phyloP scores from a whole-genome alignment of 352 stramenopile species.

The Globisporangium lucens region DNA sequence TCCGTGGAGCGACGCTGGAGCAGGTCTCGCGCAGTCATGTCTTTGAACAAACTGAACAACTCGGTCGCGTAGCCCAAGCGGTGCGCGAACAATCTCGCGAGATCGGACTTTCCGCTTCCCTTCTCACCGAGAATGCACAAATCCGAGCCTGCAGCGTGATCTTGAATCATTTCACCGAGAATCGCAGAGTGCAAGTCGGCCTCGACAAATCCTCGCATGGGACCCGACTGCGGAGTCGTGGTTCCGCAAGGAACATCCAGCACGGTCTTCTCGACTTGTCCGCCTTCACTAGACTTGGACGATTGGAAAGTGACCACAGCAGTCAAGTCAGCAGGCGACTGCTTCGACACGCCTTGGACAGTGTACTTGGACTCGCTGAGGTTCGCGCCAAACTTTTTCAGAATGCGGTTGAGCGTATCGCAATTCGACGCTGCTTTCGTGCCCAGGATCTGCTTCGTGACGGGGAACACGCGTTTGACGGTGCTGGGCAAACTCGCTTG shows the following conservation, averaged over 20 bases:
- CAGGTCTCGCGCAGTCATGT: slow-evolving; percentile 93
- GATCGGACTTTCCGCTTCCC: slow-evolving; percentile 79
- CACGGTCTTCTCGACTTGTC: slow-evolving; percentile 13
- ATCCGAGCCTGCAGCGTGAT: slow-evolving; percentile 72
- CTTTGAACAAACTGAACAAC: slow-evolving; percentile 91
- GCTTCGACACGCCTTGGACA: slow-evolving; percentile 35
- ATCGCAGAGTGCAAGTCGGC: slow-evolving; percentile 46
- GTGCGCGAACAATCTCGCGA: slow-evolving; percentile 63
- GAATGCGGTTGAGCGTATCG: slow-evolving; percentile 50
- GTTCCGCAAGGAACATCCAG: slow-evolving; percentile 45
- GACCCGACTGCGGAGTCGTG: slow-evolving; percentile 20
- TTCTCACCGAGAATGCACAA: slow-evolving; percentile 80
- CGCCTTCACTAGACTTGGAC: not conserved
- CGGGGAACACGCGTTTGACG: slow-evolving; percentile 55
- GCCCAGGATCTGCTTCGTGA: slow-evolving; percentile 45
- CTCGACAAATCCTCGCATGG: slow-evolving; percentile 53
- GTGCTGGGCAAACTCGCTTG: slow-evolving; percentile 30
- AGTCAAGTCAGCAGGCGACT: slow-evolving; percentile 14
- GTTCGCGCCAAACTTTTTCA: slow-evolving; percentile 39
- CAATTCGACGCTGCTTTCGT: slow-evolving; percentile 38
- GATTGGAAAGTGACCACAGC: slow-evolving; percentile 26
- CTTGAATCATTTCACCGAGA: slow-evolving; percentile 72
- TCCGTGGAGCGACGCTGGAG: slow-evolving; percentile 89
- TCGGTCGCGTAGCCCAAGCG: slow-evolving; percentile 84
- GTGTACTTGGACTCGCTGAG: slow-evolving; percentile 30